phyloP scores from a whole-genome alignment of 1,284 basidiomycete species.

The Rhodotorula sp. region DNA sequence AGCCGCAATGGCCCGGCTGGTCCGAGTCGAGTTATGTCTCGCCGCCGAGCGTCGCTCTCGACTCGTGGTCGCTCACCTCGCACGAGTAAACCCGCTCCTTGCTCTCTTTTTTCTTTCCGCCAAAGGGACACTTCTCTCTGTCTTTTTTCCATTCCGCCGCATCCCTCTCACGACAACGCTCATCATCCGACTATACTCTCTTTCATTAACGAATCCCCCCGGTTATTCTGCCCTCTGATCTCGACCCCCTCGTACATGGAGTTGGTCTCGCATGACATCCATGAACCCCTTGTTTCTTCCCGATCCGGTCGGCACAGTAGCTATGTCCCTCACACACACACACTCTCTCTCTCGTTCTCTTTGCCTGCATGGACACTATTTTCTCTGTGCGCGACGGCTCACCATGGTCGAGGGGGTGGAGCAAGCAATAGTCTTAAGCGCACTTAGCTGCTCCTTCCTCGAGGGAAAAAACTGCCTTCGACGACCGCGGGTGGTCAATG shows the following conservation, averaged over 20 bases:
- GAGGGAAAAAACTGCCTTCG: no score
- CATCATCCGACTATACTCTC: no score
- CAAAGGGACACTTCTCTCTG: not conserved
- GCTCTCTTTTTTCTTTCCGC: not conserved
- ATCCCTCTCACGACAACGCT: not conserved
- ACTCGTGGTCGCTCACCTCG: slow-evolving; percentile 68
- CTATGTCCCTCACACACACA: not conserved
- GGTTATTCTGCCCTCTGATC: no score
- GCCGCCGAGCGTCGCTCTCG: slow-evolving; percentile 64
- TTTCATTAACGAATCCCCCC: no score
- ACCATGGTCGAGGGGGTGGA: not conserved
- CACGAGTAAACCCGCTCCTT: slow-evolving; percentile 56
- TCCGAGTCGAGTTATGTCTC: slow-evolving; percentile 66
- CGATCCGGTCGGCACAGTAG: not conserved
- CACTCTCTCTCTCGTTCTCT: not conserved
- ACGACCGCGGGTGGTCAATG: no score
- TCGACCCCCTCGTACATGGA: no score
- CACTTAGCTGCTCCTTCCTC: not conserved
- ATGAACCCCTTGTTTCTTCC: not conserved
- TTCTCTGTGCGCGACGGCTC: not conserved
- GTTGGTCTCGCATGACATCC: no score
- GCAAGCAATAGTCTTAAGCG: not conserved
- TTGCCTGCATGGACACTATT: slow-evolving; percentile 2
- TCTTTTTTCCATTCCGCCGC: not conserved
- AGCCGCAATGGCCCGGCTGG: slow-evolving; percentile 65